Base-by-base conservation (phyloP, 2,329 filamentous ascomycete genomes). In the Cercospora janseana region DNA sequence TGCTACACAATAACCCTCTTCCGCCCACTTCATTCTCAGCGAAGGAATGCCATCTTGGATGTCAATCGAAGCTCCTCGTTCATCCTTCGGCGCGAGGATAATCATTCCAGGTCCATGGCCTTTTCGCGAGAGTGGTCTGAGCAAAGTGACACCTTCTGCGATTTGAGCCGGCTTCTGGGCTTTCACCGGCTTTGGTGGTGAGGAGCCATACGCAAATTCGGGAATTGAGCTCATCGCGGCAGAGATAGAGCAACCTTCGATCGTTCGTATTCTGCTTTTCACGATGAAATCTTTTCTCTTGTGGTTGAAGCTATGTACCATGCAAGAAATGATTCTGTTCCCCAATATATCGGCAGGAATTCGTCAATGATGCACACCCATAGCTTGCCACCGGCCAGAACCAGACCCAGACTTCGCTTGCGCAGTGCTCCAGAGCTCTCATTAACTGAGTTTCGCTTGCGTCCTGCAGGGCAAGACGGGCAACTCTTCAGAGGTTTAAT, bases 1-100 rank as follows among this genome's bases (percentile, higher is more conserved):
- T 0, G 72, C 80, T 3, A 87, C 81, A 0, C 78, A 72, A 57
- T 80, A 87, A 0, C 84, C 82, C 63, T 88, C 85, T 62, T 88
- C 84, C 0, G 83, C 83, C 85, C 85, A 87, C 66, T 87, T 88
- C 53, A 58, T 60, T 18, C 55, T 53, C 21, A 58, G 38, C 9
- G 56, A 58, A 18, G 58, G 58, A n/a, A 60, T 58, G 4, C 58
- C 58, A 41, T 60, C 47, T 47, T 58, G 32, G 9, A 60, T 58
- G 16, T 58, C 56, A n/a, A 57, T 23, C 8, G 55, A 45, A 2
- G 52, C 44, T 4, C 47, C 46, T 13, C 41, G 40, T 35, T 56
- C 45, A 6, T 54, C 47, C 9, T 55, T 43, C 4, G 55, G 51
- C 20, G 54, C 48, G 1, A 60, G 56, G 10, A 60, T 43, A 13